phyloP scores from a whole-genome alignment of 345 rosid genomes.

The Eucalyptus marginata region DNA sequence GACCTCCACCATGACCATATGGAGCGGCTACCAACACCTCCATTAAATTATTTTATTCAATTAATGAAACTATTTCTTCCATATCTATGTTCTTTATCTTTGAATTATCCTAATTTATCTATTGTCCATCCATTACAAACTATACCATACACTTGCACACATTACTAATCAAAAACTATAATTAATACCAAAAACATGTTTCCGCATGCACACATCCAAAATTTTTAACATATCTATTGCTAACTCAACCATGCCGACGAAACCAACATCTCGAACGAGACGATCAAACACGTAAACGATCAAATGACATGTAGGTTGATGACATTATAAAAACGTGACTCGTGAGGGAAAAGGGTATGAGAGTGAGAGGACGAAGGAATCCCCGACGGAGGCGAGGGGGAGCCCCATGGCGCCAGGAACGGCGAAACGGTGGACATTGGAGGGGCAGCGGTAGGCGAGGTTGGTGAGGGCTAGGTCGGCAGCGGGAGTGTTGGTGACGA shows the following conservation, averaged over 20 bases:
- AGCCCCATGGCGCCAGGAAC: constrained; percentile 55
- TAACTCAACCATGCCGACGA: neutral
- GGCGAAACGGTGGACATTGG: constrained; percentile 70
- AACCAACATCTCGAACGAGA: neutral
- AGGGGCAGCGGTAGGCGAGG: constrained; percentile 72
- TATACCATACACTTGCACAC: too few species aligned
- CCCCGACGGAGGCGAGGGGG: constrained; percentile 60
- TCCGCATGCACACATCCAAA: too few species aligned
- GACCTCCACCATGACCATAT: too few species aligned
- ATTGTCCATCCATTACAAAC: too few species aligned
- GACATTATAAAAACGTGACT: neutral
- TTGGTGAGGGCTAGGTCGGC: constrained; percentile 86
- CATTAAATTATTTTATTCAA: too few species aligned
- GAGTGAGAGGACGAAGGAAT: constrained; percentile 56
- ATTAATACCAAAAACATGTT: too few species aligned
- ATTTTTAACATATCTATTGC: too few species aligned
- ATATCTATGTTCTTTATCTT: too few species aligned
- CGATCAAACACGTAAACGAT: neutral
- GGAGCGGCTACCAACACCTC: too few species aligned
- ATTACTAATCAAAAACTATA: too few species aligned
- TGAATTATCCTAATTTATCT: too few species aligned
- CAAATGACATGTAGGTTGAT: neutral
- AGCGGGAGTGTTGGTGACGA: constrained; percentile 65
- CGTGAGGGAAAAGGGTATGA: constrained; percentile 56
- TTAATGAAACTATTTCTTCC: too few species aligned